Evolutionary conservation across 352 stramenopile species (phyloP).

Genomic region (Blastocystis sp.): DNA sequence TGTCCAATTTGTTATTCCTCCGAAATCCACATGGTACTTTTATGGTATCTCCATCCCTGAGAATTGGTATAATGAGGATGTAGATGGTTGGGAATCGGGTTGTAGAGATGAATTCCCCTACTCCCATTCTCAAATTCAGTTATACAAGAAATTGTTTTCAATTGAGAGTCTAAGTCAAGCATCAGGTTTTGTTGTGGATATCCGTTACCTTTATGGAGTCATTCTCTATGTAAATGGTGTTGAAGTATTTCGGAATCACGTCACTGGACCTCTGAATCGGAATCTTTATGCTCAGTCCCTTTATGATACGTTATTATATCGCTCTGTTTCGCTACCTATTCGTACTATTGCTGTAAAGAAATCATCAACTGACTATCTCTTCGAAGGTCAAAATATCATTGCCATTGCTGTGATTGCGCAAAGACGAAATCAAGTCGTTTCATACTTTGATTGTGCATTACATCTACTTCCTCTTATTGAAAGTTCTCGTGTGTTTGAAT

Average conservation of each 20-base stretch:
- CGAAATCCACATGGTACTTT: neutral
- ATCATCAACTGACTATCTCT: neutral
- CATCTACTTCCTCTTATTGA: neutral
- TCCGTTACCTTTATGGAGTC: neutral
- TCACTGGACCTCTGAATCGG: neutral
- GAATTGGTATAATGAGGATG: neutral
- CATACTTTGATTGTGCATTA: neutral
- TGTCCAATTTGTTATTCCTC: neutral
- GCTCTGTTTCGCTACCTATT: neutral
- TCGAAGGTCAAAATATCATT: neutral
- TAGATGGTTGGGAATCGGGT: neutral
- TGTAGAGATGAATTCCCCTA: neutral
- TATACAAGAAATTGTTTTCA: neutral
- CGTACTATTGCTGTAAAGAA: neutral
- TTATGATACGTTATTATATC: slow-evolving; percentile 6
- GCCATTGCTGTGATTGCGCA: neutral
- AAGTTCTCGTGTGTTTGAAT: neutral
- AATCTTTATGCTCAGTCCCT: neutral
- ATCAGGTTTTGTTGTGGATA: neutral
- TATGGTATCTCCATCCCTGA: neutral
- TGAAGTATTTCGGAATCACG: slow-evolving; percentile 10
- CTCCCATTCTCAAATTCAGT: neutral
- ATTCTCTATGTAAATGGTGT: slow-evolving; percentile 8
- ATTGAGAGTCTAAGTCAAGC: neutral
- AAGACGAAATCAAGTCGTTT: neutral